A percentile compares a stretch with the other conserved stretches of the same genome.
Evolutionary conservation across 306 rosid species (phyloP).

Genomic region (Trifolium subterraneum): DNA sequence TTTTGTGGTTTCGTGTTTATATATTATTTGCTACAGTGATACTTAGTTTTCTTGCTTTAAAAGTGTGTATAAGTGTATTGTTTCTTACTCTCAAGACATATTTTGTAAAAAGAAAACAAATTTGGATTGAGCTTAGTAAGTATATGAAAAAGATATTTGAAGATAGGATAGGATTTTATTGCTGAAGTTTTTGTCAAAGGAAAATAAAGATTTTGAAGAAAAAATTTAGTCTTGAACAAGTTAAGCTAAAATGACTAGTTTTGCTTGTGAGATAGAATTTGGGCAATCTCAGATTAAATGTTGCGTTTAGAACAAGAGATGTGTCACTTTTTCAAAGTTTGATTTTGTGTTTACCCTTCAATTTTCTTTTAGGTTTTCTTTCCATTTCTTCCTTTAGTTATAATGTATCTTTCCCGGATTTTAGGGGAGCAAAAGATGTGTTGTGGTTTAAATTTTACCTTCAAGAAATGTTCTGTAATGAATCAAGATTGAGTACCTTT

Average conservation of each 20-base stretch:
- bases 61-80: constrained; percentile 21
- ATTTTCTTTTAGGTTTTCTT: constrained; percentile 26
- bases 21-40: constrained; percentile 33
- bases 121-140: constrained; percentile 28
- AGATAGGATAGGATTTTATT: constrained; percentile 27
- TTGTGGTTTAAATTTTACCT: constrained; percentile 16
- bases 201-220: constrained; percentile 13
- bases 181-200: constrained; percentile 21
- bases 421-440: constrained; percentile 19
- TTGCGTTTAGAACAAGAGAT: constrained; percentile 19
- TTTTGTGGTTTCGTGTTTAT: constrained; percentile 25
- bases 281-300: constrained; percentile 11
- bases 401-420: background rate
- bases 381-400: background rate
- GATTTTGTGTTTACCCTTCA: constrained; percentile 4
- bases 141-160: constrained; percentile 4
- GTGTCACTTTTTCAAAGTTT: constrained; percentile 23
- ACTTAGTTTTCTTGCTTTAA: constrained; percentile 28
- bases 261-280: constrained; percentile 37
- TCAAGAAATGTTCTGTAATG: constrained; percentile 21
- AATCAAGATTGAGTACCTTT: background rate
- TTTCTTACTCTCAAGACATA: background rate
- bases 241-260: constrained; percentile 8
- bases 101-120: background rate
- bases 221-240: background rate